phyloP scores from a whole-genome alignment of 2,329 filamentous ascomycete species.

The Claviceps sorghi region DNA sequence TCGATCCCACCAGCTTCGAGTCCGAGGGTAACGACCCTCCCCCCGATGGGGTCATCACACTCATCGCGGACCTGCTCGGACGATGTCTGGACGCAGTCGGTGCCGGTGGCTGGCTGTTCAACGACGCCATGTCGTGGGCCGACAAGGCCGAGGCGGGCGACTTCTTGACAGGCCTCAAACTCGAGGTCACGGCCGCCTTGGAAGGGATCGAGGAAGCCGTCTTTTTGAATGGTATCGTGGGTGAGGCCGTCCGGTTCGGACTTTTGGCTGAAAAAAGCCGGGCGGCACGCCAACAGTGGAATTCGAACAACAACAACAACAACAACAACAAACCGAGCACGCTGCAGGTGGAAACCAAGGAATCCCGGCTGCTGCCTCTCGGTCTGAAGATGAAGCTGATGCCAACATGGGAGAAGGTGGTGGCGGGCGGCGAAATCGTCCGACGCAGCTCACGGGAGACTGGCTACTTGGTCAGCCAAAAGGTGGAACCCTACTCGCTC shows the following conservation, averaged over 20 bases:
- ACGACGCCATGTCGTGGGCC: slow-evolving; percentile 37
- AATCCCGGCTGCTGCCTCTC: slow-evolving; percentile 48
- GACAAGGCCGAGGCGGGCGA: slow-evolving; percentile 43
- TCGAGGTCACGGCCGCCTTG: slow-evolving; percentile 55
- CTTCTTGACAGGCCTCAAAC: slow-evolving; percentile 49
- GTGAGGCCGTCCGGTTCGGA: slow-evolving; percentile 51
- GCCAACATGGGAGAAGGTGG: slow-evolving; percentile 42
- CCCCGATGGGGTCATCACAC: slow-evolving; percentile 52
- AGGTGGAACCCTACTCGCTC: slow-evolving; percentile 68
- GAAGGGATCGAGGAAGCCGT: slow-evolving; percentile 58
- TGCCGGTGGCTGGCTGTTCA: slow-evolving; percentile 57
- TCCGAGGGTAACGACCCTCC: slow-evolving; percentile 27
- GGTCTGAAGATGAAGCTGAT: slow-evolving; percentile 49
- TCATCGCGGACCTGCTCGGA: slow-evolving; percentile 57
- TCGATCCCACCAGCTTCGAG: slow-evolving; percentile 40
- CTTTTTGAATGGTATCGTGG: slow-evolving; percentile 47
- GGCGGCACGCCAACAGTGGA: slow-evolving; percentile 15
- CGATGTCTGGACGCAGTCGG: slow-evolving; percentile 65
- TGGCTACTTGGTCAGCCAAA: slow-evolving; percentile 63
- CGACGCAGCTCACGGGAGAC: slow-evolving; percentile 57
- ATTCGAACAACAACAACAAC: slow-evolving; percentile 9
- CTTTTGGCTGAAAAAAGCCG: slow-evolving; percentile 23
- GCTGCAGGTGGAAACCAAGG: slow-evolving; percentile 25
- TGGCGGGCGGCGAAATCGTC: slow-evolving; percentile 55
- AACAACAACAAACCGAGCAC: slow-evolving; percentile 29